These are phyloP conservation scores for Capillidium heterosporum DNA, from an alignment of 371 early-diverging fungal species.

Conservation along the genomic window DNA sequence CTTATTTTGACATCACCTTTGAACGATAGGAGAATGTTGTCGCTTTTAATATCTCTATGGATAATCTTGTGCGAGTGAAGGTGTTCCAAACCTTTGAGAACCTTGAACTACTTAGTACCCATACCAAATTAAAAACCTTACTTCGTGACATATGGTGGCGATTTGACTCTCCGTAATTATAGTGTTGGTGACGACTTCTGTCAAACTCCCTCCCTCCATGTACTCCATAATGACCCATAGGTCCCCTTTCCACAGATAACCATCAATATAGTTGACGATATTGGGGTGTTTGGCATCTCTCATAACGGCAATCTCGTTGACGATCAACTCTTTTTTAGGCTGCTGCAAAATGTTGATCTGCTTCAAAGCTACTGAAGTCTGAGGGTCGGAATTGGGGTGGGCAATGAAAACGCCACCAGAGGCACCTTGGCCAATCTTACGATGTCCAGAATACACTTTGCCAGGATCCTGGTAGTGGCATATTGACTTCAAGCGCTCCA, in stretches of 20 bases:
- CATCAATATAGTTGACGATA: conserved; percentile 47
- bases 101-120: conserved; percentile 28
- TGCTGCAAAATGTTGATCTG: conserved; percentile 79
- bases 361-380: conserved; percentile 58
- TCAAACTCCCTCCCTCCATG: conserved; percentile 57
- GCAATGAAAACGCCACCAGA: conserved; percentile 53
- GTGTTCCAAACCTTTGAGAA: conserved; percentile 71
- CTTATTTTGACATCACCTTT: conserved; percentile 52
- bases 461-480: conserved; percentile 67
- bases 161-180: conserved; percentile 36
- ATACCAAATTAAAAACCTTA: conserved; percentile 48
- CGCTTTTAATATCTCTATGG: conserved; percentile 88
- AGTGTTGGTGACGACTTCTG: conserved; percentile 16
- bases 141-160: conserved; percentile 46
- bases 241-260: conserved; percentile 35
- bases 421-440: conserved; percentile 53
- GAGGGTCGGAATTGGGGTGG: conserved; percentile 27
- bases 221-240: conserved; percentile 58
- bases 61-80: conserved; percentile 81
- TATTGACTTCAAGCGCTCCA: conserved; percentile 50
- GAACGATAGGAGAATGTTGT: conserved; percentile 50
- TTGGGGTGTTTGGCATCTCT: conserved; percentile 47
- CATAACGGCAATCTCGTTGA: conserved; percentile 56
- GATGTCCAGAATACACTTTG: conserved; percentile 26
- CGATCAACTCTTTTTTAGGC: conserved; percentile 75